Conservation (phyloP, 768 basidiomycete species). For the Panaeolus cyanescens region DNA sequence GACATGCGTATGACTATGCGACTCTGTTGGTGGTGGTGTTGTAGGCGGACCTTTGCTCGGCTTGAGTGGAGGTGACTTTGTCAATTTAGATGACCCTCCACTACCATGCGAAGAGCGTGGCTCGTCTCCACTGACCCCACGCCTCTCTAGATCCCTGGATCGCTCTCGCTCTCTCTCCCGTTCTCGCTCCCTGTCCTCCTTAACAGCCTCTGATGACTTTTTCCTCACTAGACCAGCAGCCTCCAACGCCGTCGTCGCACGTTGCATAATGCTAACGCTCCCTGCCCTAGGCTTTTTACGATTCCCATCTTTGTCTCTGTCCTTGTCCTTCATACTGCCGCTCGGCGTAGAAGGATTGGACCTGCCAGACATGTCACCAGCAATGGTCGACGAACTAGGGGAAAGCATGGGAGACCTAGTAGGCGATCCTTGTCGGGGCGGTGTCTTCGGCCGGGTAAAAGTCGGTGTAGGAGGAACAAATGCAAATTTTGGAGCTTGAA, state of each 20-base stretch:
- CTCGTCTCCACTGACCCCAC: slow-evolving; percentile 49
- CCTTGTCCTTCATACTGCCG: slow-evolving; percentile 59
- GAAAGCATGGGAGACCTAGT: slow-evolving; percentile 57
- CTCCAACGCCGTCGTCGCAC: slow-evolving; percentile 89
- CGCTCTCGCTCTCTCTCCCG: slow-evolving; percentile 46
- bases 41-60: slow-evolving; percentile 45
- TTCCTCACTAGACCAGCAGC: slow-evolving; percentile 84
- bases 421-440: slow-evolving; percentile 52
- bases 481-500: slow-evolving; percentile 58
- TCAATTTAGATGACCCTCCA: slow-evolving; percentile 56
- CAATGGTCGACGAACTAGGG: slow-evolving; percentile 50
- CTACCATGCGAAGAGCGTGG: slow-evolving; percentile 68
- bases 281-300: slow-evolving; percentile 76
- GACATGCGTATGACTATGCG: slow-evolving; percentile 28
- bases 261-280: slow-evolving; percentile 95
- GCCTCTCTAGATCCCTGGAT: slow-evolving; percentile 44
- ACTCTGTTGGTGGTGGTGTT: slow-evolving; percentile 52
- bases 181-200: slow-evolving; percentile 58
- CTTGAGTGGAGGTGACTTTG: slow-evolving; percentile 70
- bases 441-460: slow-evolving; percentile 47
- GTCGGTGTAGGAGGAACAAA: slow-evolving; percentile 83
- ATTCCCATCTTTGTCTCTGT: slow-evolving; percentile 45
- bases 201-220: slow-evolving; percentile 75
- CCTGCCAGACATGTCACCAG: slow-evolving; percentile 48
- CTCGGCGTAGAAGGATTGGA: slow-evolving; percentile 75